Evolutionary conservation across 768 basidiomycete species (phyloP).

Genomic region (Dacryopinax spathularia): DNA sequence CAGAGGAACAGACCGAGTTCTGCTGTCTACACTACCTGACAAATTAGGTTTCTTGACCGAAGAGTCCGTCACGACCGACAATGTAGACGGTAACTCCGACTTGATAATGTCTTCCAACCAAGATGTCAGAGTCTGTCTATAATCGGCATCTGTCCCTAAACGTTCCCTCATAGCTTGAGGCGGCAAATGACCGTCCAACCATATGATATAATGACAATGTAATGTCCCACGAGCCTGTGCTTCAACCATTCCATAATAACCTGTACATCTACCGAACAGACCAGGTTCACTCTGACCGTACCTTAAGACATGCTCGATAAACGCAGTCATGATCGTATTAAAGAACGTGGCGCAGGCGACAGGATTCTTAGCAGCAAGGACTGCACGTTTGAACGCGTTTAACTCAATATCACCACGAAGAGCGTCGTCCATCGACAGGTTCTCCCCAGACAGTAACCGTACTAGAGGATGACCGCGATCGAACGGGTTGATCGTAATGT

Average conservation of each 20-base stretch:
- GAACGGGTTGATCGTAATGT: constrained; percentile 34
- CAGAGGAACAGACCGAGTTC: background rate
- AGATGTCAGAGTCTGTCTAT: constrained; percentile 12
- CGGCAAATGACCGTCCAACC: constrained; percentile 26
- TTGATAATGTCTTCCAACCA: constrained; percentile 22
- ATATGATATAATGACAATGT: constrained; percentile 32
- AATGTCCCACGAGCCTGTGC: constrained; percentile 28
- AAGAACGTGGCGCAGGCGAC: constrained; percentile 30
- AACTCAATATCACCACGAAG: constrained; percentile 20
- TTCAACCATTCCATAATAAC: constrained; percentile 32
- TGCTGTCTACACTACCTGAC: background rate
- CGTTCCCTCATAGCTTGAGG: constrained; percentile 20
- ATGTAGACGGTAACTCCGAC: background rate
- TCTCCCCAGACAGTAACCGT: constrained; percentile 26
- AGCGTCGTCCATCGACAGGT: constrained; percentile 26
- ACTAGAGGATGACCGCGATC: constrained; percentile 32
- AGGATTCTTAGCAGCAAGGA: constrained; percentile 30
- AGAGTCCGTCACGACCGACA: background rate
- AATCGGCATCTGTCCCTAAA: constrained; percentile 13
- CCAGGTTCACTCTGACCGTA: constrained; percentile 20
- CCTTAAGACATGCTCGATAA: constrained; percentile 22
- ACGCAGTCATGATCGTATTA: constrained; percentile 27
- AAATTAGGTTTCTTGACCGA: background rate
- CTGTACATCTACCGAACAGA: constrained; percentile 23
- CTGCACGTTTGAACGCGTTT: constrained; percentile 22